Base-by-base conservation (phyloP, 495 filamentous ascomycete species). In the Aspergillus campestris region DNA sequence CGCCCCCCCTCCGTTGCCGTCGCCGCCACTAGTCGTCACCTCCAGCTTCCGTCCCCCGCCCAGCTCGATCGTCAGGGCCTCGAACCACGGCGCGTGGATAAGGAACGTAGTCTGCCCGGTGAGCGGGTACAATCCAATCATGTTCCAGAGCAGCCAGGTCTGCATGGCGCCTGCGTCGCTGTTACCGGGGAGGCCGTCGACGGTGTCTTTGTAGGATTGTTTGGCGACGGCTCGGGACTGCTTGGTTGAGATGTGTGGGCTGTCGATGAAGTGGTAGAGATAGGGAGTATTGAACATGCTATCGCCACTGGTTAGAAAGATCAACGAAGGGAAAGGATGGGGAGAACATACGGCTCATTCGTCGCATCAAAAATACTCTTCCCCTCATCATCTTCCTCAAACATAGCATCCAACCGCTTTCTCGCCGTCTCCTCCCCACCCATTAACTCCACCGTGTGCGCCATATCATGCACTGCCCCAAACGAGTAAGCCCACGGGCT, bases 401-500 rank as follows among this genome's bases (percentile, higher is more conserved):
- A 74, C 31, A 77, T 68, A 9, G 69, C 72, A 8, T 77, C 45
- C 38, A 68, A 42, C 15, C 65, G 60, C 9, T 58, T 42, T 27
- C 58, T 47, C n/a, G 57, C 55, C 24, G 51, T 60, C 42, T 64
- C 45, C 15, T 34, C 44, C 0, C 84, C 85, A 29, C 83, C 83
- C 44, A 71, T 71, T 30, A 74, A 58, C 3, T 70, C 49, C 49
- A 87, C 72, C 9, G 86, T 60, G 10, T 71, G 68, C 18, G 61
- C 56, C 55, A 87, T 78, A 52, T 89, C 85, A 57, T 87, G 83
- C 34, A 82, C 73, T 31, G 76, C 75, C 42, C 75, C 77, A 65
- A 84, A 82, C 1, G 78, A 80, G 59, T 89, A 88, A 27, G 81
- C 78, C 72, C 82, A 86, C 0, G 82, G 75, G 10, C 72, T 69